Base-by-base conservation (phyloP, 306 rosid species). In the Lathyrus tuberosus region DNA sequence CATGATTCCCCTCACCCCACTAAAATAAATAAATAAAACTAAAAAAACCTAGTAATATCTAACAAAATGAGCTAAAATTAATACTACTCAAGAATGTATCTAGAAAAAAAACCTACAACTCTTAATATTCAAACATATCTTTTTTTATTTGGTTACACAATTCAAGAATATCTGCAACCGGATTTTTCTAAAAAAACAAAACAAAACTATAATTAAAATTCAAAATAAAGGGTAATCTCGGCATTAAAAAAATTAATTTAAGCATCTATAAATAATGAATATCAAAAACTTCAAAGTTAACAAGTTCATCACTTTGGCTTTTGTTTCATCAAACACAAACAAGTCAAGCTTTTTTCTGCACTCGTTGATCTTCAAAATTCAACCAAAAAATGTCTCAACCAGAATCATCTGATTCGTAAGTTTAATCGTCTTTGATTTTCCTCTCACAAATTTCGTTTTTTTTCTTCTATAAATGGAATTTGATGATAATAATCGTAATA, bases 391-490 rank as follows among this genome's bases (percentile, higher is more conserved):
- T 86, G 88, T 64, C 88, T 16, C 75, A 24, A 64, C 74, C 80
- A 37, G 88, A 86, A 81, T 81, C 85, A 11, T 86, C 91, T 1
- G 84, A 79, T 43, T 26, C 86, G 91, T 86, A 72, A 81, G 88
- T 81, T 60, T 16, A 56, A 18, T 44, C 13, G 6, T 46, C 31
- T 3, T 71, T 24, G 5, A 41, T 67, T 8, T n/a, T 35, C 38
- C 20, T 56, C 58, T 72, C 33, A 10, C 10, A 35, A 46, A 13
- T 61, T 35, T 44, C 28, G 5, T 8, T 24, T 54, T 1, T 40
- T 11, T 17, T 17, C 62, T 76, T 37, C 46, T n/a, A n/a, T n/a
- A n/a, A n/a, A n/a, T n/a, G n/a, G n/a, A n/a, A n/a, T n/a, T n/a
- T n/a, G n/a, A n/a, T n/a, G 40, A 35, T 31, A 31, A 5, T 31